Conservation (phyloP, 805 yeast genomes). For the Hanseniaspora meyeri region DNA sequence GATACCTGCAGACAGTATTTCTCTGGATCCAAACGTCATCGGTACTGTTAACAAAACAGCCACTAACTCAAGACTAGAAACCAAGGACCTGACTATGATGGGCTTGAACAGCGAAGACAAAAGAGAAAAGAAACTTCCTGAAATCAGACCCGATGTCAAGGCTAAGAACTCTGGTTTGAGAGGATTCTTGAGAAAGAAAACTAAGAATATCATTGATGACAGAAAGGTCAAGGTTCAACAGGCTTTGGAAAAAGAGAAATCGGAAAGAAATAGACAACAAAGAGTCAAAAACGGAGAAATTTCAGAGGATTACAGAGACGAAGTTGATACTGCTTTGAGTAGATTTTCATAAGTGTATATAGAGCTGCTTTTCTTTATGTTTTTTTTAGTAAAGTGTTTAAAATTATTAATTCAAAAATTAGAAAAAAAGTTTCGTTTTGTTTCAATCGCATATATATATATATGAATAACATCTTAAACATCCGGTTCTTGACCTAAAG, state of each 20-base stretch:
- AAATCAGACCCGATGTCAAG: constrained; percentile 54
- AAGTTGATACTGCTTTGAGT: constrained; percentile 31
- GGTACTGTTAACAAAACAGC: constrained; percentile 75
- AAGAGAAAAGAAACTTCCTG: constrained; percentile 39
- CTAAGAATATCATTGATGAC: constrained; percentile 73
- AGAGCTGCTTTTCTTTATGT: not conserved
- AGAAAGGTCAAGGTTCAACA: constrained; percentile 66
- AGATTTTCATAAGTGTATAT: constrained; percentile 25
- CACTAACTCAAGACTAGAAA: constrained; percentile 47
- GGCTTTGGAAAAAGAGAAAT: constrained; percentile 63
- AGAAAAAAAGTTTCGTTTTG: too few species aligned
- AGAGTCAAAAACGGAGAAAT: constrained; percentile 38
- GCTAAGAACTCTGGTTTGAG: constrained; percentile 78
- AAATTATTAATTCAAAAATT: too few species aligned
- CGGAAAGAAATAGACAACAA: constrained; percentile 43
- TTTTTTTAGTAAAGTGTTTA: too few species aligned
- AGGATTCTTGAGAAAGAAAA: constrained; percentile 67
- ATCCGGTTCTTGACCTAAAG: constrained; percentile 16
- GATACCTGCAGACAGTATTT: constrained; percentile 81
- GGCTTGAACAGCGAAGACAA: constrained; percentile 25
- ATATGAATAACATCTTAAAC: not conserved
- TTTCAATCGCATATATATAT: not conserved
- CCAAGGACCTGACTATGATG: constrained; percentile 41
- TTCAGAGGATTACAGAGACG: constrained; percentile 38
- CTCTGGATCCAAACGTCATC: constrained; percentile 75